These are phyloP conservation scores for Irpex lacteus DNA, from an alignment of 1,284 basidiomycete genomes.

Conservation along the genomic window DNA sequence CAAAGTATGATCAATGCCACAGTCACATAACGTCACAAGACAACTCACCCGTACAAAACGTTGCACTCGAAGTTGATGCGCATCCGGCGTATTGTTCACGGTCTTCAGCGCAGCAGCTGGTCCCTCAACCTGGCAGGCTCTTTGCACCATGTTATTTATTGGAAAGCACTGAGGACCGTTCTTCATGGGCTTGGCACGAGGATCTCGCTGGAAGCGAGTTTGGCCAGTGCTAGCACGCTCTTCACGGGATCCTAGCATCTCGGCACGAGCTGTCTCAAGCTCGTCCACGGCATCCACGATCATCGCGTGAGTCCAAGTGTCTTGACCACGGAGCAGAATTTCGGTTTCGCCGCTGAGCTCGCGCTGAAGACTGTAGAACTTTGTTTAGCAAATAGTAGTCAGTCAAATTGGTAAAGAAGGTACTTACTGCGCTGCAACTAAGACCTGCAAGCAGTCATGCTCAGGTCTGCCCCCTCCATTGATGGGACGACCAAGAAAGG, in stretches of 20 bases:
- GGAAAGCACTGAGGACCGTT: not conserved
- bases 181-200: not conserved
- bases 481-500: not conserved
- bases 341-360: not conserved
- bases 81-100: not conserved
- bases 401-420: not conserved
- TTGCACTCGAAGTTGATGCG: not conserved
- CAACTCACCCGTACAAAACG: not conserved
- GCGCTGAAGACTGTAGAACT: not conserved
- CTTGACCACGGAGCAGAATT: not conserved
- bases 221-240: not conserved
- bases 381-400: not conserved
- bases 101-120: not conserved
- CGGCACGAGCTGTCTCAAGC: not conserved
- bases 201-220: not conserved
- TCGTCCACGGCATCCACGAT: not conserved
- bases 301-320: not conserved
- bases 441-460: not conserved
- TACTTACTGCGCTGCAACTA: not conserved
- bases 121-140: not conserved
- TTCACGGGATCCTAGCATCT: not conserved
- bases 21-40: not conserved
- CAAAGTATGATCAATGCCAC: not conserved
- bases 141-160: not conserved
- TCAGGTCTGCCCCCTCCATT: not conserved